These are phyloP conservation scores for Orbilia ellipsospora DNA, from an alignment of 2,329 filamentous ascomycete genomes.

Conservation along the genomic window DNA sequence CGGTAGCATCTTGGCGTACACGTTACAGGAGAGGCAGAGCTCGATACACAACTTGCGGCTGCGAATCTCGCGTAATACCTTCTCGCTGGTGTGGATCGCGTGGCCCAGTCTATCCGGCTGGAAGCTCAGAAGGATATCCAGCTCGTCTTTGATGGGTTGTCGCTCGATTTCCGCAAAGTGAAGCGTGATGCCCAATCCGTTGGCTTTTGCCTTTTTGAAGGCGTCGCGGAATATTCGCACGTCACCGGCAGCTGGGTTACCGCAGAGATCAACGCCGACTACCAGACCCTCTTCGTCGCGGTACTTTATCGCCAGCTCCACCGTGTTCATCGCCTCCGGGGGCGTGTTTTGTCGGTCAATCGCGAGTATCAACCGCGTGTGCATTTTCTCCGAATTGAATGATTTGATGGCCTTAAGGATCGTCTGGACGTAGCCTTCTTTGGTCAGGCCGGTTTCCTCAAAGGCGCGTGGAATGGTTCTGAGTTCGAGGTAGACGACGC, in stretches of 20 bases:
- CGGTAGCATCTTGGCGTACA: constrained; percentile 77
- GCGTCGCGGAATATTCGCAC: constrained; percentile 71
- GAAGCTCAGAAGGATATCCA: constrained; percentile 74
- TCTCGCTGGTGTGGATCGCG: constrained; percentile 77
- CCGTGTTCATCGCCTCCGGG: constrained; percentile 71
- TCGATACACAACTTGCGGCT: constrained; percentile 73
- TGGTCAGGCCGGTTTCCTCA: constrained; percentile 68
- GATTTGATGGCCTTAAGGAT: constrained; percentile 73
- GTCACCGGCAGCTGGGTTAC: constrained; percentile 74
- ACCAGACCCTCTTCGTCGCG: constrained; percentile 67
- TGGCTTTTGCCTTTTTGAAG: constrained; percentile 69
- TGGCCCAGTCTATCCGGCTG: constrained; percentile 77
- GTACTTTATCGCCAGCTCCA: constrained; percentile 71
- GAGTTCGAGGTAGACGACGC: constrained; percentile 81
- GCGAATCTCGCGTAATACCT: constrained; percentile 70
- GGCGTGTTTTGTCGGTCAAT: constrained; percentile 75
- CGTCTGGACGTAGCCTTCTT: constrained; percentile 72
- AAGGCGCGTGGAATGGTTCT: constrained; percentile 80
- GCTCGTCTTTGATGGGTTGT: constrained; percentile 71
- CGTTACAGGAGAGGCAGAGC: constrained; percentile 83
- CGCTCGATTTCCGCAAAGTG: constrained; percentile 79
- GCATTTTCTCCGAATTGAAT: constrained; percentile 68
- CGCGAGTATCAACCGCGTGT: constrained; percentile 76
- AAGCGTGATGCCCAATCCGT: constrained; percentile 74
- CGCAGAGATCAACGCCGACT: constrained; percentile 82